Base-by-base conservation (phyloP, 257 asterid genomes). In the Petrea volubilis region DNA sequence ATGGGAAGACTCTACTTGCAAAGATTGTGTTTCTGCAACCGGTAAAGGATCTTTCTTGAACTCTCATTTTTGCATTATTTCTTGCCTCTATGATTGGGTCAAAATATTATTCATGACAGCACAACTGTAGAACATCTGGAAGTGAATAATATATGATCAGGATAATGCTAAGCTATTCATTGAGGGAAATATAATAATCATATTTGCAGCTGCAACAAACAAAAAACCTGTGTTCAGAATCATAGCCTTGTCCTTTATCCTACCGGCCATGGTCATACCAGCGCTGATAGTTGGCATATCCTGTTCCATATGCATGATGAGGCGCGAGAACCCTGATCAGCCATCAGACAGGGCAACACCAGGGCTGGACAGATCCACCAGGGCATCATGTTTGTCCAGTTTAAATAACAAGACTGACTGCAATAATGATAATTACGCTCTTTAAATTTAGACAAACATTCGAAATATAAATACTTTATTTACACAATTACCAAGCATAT, bases 1-100 rank as follows among this genome's bases (percentile, higher is more conserved):
- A 27, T 88, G 95, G 95, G 46, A 68, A 46, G 58, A 41, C 27
- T 74, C 68, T 0, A 55, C 56, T 24, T 84, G 88, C 59, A 49
- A 68, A 60, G 75, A 60, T 8, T 86, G 89, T 72, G 82, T 52
- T 34, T 56, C 71, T 43, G 62, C 47, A 58, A 70, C 73, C 21
- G 84, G 90, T 78, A 78, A n/a, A 74, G 57, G 6, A 65, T 41
- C 13, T 65, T n/a, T 47, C 33, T 12, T n/a, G 17, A 31, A 2
- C 20, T 27, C 55, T 21, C 4, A 3, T 18, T 23, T 9, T 34
- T 34, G 24, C n/a, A 67, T 10, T 15, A 36, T 52, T 47, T 49
- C 27, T 28, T 56, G 71, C 71, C 63, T 33, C 23, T 74, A 38
- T 38, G 60, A 68, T 57, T 31, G 43, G 72, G 77, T 74, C 77